Evolutionary conservation across 495 filamentous ascomycete genomes (phyloP).

Genomic region (Penicillium egyptiacum): DNA sequence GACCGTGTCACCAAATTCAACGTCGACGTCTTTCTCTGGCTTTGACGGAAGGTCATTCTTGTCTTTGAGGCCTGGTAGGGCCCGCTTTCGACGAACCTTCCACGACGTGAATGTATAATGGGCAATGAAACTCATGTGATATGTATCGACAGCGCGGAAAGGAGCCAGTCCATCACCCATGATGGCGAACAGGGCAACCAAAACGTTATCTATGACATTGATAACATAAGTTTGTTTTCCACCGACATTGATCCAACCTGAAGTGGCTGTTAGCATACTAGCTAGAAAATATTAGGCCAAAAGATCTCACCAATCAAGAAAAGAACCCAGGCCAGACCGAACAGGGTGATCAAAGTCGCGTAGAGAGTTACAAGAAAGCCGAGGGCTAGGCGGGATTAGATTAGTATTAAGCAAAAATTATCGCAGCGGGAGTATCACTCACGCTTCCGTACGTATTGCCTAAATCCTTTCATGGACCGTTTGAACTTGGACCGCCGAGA

Average conservation of each 20-base stretch:
- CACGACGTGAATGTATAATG: conserved; percentile 68
- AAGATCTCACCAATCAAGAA: conserved; percentile 64
- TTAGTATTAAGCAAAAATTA: background rate
- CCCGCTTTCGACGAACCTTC: conserved; percentile 63
- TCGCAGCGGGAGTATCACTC: conserved; percentile 22
- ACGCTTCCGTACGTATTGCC: conserved; percentile 69
- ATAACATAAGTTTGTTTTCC: conserved; percentile 66
- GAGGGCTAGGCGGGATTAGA: conserved; percentile 45
- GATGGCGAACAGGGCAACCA: conserved; percentile 75
- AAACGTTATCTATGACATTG: conserved; percentile 72
- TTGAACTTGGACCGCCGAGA: conserved; percentile 74
- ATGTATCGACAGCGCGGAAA: conserved; percentile 75
- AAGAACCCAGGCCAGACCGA: conserved; percentile 79
- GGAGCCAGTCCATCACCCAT: conserved; percentile 77
- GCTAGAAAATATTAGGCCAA: background rate
- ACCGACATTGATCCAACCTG: conserved; percentile 79
- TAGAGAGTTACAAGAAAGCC: conserved; percentile 77
- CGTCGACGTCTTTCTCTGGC: conserved; percentile 45
- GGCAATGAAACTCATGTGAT: conserved; percentile 74
- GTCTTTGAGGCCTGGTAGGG: conserved; percentile 62
- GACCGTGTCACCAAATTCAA: conserved; percentile 43
- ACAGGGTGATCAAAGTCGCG: conserved; percentile 75
- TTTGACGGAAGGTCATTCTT: conserved; percentile 68
- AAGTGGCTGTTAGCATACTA: background rate
- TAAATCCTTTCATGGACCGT: conserved; percentile 70